Base-by-base conservation (phyloP, 768 basidiomycete species). In the Gloeopeniophorella convolvens region DNA sequence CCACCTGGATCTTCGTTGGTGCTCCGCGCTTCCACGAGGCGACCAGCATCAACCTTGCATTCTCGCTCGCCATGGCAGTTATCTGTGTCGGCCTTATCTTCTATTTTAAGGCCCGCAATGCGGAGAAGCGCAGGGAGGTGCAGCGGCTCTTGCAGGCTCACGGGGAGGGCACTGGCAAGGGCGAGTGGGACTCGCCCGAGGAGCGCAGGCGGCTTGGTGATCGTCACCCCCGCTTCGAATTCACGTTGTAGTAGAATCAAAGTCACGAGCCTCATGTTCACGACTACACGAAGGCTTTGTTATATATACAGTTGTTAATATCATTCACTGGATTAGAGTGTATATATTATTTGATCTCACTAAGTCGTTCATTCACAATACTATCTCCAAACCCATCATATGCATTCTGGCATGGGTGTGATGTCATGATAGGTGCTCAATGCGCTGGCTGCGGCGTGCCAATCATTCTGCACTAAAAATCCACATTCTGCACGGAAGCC, bases 151-250 rank as follows among this genome's bases (percentile, higher is more conserved):
- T 48, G 5, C 24, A 33, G 16, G 39, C 16, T 20, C 28, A 58
- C 4, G 53, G 49, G 9, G 13, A 23, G 4, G 52, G 44, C 7
- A 50, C 30, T 2, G 48, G 26, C 11, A 13, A 28, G 0, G 54
- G 45, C 2, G 53, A 42, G 5, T 58, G 56, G 56, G 49, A 58
- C 42, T 58, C 56, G 16, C 37, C 21, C 10, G 21, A 21, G 31
- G 56, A 58, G 49, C 42, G 48, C 15, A 40, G 26, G 21, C 40
- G 49, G 26, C 43, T 51, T n/a, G 56, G 56, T 12, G 56, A 58
- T 37, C 48, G 56, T 13, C 56, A 58, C 23, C 56, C 56, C 12
- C 44, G 49, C 11, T 58, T 58, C 24, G 54, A 58, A 31, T 58
- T 37, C 31, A 57, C 53, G n/a, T n/a, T 28, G 12, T 56, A 50